These are phyloP conservation scores for Chamaecrista fasciculata DNA, from an alignment of 306 rosid species.

Conservation along the genomic window DNA sequence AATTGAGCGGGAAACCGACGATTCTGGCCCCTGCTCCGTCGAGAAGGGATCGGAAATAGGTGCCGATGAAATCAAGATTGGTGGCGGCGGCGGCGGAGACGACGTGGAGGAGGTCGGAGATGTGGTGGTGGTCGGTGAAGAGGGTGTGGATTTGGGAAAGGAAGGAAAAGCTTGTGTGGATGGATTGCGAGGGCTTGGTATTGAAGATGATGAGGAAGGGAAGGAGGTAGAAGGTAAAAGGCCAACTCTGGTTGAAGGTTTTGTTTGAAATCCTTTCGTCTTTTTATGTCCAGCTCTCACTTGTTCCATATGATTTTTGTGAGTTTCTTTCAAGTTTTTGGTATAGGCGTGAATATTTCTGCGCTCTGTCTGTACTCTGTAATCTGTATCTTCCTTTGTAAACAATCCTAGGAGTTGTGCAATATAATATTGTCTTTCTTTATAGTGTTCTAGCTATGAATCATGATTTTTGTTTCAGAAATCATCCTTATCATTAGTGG, in stretches of 20 bases:
- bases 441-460: too few species aligned
- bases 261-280: slow-evolving; percentile 36
- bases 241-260: slow-evolving; percentile 59
- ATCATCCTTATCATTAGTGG: too few species aligned
- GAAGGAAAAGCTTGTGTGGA: slow-evolving; percentile 57
- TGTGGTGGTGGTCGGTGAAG: slow-evolving; percentile 46
- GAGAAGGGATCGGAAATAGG: slow-evolving; percentile 36
- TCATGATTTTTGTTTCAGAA: too few species aligned
- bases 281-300: neutral
- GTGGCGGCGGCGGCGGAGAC: slow-evolving; percentile 19
- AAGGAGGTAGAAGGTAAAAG: slow-evolving; percentile 31
- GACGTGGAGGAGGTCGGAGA: slow-evolving; percentile 27
- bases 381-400: neutral
- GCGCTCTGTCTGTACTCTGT: too few species aligned
- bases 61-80: slow-evolving; percentile 39
- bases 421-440: neutral
- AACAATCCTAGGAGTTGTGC: neutral
- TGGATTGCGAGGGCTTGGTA: slow-evolving; percentile 52
- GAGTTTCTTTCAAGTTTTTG: slow-evolving; percentile 2
- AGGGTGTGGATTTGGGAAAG: slow-evolving; percentile 35
- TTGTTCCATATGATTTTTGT: neutral
- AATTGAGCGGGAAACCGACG: slow-evolving; percentile 27
- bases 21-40: slow-evolving; percentile 43
- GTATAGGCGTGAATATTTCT: neutral
- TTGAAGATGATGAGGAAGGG: slow-evolving; percentile 37